Evolutionary conservation across 2,329 filamentous ascomycete genomes (phyloP), one percentile per base, ranked within the genome.

Genomic region (Hortaea werneckii): DNA sequence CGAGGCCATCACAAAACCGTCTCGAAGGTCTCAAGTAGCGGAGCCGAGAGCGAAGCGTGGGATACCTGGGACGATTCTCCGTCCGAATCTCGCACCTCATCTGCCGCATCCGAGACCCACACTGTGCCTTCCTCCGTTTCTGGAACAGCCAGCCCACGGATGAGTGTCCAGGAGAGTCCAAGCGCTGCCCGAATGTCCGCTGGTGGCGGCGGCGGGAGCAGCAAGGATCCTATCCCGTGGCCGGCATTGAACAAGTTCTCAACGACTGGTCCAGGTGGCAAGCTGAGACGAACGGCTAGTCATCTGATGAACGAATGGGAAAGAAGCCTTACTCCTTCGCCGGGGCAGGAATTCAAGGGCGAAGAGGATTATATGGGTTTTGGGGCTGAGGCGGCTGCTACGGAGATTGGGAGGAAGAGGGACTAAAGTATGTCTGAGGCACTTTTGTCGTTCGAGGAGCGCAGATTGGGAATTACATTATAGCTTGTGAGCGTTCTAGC

Each of bases 281-380:
- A 87, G 57, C 69, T 95, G 55, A 86, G 87, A 62, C 78, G 80
- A 34, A 90, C 86, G 1, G 86, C 89, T n/a, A 85, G 82, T 32
- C 85, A 83, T 51, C 73, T 95, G 47, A 87, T 95, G 79, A 84
- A 82, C 53, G 88, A 95, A 61, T 94, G 87, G 86, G 90, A 96
- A 69, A 86, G 80, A 64, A 85, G 78, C 54, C 69, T 89, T 10
- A 79, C 55, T n/a, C 58, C 58, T 5, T 51, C 46, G 46, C 58
- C 58, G 6, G 54, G 52, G 6, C 44, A 56, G 42, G 57, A 60
- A 32, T 52, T 43, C 42, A 52, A 32, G 3, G 54, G 54, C 4
- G 49, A 54, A 28, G 47, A 51, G 6, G 58, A 59, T 44, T 62
- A 55, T 46, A 42, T 59, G 41, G 57, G 57, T 4, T 49, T 56